Evolutionary conservation across 1,139 yeast species (phyloP).

Genomic region (Kodamaea plutei): DNA sequence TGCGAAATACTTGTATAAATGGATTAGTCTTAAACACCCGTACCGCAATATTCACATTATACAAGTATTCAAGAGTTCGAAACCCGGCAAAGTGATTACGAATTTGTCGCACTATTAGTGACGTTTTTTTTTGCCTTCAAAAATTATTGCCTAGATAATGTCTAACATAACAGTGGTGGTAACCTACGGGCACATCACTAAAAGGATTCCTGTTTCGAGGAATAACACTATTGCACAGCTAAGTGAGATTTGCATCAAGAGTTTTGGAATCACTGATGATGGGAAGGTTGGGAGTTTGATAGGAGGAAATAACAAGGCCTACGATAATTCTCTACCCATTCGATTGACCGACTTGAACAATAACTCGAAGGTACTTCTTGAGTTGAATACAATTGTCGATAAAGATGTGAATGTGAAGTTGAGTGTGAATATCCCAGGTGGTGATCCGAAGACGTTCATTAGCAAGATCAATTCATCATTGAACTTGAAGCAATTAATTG

Average conservation of each 20-base stretch:
- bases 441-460: conserved; percentile 8
- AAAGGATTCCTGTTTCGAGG: conserved; percentile 23
- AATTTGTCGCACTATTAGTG: too few relatives aligned
- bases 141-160: too few relatives aligned
- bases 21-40: too few relatives aligned
- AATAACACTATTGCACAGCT: conserved; percentile 30
- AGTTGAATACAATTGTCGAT: conserved; percentile 13
- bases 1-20: too few relatives aligned
- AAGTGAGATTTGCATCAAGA: conserved; percentile 21
- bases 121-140: too few relatives aligned
- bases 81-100: too few relatives aligned
- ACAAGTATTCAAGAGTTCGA: too few relatives aligned
- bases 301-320: conserved; percentile 23
- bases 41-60: too few relatives aligned
- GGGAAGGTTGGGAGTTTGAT: conserved; percentile 24
- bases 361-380: conserved; percentile 27
- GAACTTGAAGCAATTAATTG: conserved; percentile 8
- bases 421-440: conserved; percentile 7
- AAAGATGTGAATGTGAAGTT: conserved; percentile 12
- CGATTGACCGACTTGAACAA: conserved; percentile 32
- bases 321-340: conserved; percentile 32
- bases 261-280: conserved; percentile 19
- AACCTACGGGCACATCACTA: conserved; percentile 17
- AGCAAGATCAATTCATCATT: conserved; percentile 9
- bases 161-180: conserved; percentile 24